Percentiles rank a stretch among this genome's conserved stretches.
Conservation (phyloP, 2,329 filamentous ascomycete genomes). For the Aspergillus udagawae region DNA sequence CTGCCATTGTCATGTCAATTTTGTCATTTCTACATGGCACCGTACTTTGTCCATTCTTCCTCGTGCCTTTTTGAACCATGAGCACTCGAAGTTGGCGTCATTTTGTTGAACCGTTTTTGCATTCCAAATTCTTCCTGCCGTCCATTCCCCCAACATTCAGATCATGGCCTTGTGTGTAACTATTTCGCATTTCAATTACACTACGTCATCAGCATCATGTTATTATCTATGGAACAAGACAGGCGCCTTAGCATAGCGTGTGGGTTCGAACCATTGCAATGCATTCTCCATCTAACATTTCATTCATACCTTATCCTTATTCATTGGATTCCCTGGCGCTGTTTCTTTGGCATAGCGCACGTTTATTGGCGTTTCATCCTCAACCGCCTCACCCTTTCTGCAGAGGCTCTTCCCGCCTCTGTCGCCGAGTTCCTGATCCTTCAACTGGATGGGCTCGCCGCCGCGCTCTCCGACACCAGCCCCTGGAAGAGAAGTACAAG, state of each 20-base stretch:
- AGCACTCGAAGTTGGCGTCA: neutral
- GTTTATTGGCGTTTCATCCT: too few relatives aligned
- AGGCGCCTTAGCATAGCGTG: conserved; percentile 12
- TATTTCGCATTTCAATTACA: conserved; percentile 6
- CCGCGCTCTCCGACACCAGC: too few relatives aligned
- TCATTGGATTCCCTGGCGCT: neutral
- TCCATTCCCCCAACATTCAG: too few relatives aligned
- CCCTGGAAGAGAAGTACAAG: too few relatives aligned
- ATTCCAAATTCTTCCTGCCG: neutral
- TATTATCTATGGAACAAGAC: conserved; percentile 4
- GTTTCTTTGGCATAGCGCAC: neutral
- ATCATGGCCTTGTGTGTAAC: conserved; percentile 4
- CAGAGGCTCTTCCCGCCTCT: too few relatives aligned
- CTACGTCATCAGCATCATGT: conserved; percentile 3
- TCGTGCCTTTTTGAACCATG: neutral
- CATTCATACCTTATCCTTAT: neutral
- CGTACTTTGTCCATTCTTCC: neutral
- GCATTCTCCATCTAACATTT: neutral
- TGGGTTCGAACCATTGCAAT: conserved; percentile 1
- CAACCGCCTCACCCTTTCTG: too few relatives aligned
- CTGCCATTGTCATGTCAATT: neutral
- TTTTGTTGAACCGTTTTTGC: neutral
- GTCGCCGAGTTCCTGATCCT: too few relatives aligned
- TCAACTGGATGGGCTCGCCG: too few relatives aligned
- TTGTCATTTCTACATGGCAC: neutral